Evolutionary conservation across 2,329 filamentous ascomycete species (phyloP), one percentile per base, ranked within the genome.

Genomic region (Ceratocystis cacaofunesta): DNA sequence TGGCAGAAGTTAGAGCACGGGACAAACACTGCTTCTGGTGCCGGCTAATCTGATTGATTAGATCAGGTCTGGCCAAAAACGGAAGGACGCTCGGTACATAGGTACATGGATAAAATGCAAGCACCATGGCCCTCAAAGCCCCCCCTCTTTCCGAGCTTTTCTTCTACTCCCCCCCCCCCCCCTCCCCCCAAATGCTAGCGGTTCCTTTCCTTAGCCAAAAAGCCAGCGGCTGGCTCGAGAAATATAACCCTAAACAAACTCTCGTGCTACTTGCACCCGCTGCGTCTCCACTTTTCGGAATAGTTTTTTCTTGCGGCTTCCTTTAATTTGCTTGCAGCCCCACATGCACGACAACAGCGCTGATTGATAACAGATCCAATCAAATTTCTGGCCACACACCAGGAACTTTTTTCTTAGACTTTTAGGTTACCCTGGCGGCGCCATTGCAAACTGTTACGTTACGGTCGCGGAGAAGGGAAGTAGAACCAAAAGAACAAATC

Each of bases 261-360:
- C 52, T 32, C 52, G 52, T 57, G 12, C 52, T 57, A 57, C 52
- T 28, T 57, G 19, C 25, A 30, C 6, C 19, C 17, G 52, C 25
- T 4, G 8, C 8, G 52, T 22, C 22, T 15, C 52, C 52, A 57
- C 52, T 57, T 30, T 57, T 57, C 5, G 1, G 1, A 2, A 1
- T 28, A 6, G 52, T 3, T 22, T 57, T 57, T 57, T 30, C n/a
- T 32, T 0, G 75, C 75, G 0, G 75, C 75, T 66, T 57, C 17
- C 25, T 22, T 10, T 75, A 75, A 0, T 75, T 75, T 66, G 78
- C 78, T 3, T 75, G 22, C 52, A 32, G 52, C 64, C 28, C 60
- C 15, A 36, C 41, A 57, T 25, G 12, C 30, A 63, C 19, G 57
- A 19, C 48, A 64, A 36, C 10, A n/a, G 6, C 32, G n/a, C 62